Evolutionary conservation across 78 protist species (phyloP), one percentile per base, ranked within the genome.

Genomic region (Polysphondylium violaceum): DNA sequence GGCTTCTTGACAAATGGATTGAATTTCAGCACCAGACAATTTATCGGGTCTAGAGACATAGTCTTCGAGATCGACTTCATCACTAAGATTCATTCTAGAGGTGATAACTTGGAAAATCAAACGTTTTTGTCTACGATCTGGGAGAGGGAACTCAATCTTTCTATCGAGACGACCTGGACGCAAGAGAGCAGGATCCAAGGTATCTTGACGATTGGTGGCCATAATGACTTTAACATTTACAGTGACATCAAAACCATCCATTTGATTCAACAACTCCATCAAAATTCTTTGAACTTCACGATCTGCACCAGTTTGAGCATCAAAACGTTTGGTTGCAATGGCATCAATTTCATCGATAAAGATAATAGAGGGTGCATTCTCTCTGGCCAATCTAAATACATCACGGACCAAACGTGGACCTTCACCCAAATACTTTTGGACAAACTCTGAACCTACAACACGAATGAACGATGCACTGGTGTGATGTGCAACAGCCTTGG

Each of bases 371-470:
- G 99, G 99, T 19, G 99, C 83, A 90, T 99, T 99, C 78, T 99
- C 99, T 58, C 95, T 21, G 21, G 99, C 99, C 73, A 99, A 74
- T 21, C 99, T 96, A 94, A 99, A 99, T 29, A 99, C 99, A 71
- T 99, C 99, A 50, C 99, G 96, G 19, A 99, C 99, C 99, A 99
- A 99, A 19, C 99, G 95, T 11, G 99, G 99, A 56, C 99, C 99
- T 72, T 99, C 99, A 9, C 99, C 99, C 17, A 99, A 95, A 94
- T 99, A 99, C 92, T 99, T 99, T 86, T 99, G 99, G n/a, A 99
- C 99, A 83, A 99, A 99, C 85, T 99, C 99, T 6, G 99, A 98
- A 29, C 99, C 99, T 5, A 98, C 99, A 53, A 98, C 97, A 29
- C 98, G 88, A 63, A 98, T 98, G 68, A 98, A 99, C 0, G 99